A percentile compares a stretch with the other conserved stretches of the same genome.
Conservation (phyloP, 306 rosid species). For the Lotus japonicus region DNA sequence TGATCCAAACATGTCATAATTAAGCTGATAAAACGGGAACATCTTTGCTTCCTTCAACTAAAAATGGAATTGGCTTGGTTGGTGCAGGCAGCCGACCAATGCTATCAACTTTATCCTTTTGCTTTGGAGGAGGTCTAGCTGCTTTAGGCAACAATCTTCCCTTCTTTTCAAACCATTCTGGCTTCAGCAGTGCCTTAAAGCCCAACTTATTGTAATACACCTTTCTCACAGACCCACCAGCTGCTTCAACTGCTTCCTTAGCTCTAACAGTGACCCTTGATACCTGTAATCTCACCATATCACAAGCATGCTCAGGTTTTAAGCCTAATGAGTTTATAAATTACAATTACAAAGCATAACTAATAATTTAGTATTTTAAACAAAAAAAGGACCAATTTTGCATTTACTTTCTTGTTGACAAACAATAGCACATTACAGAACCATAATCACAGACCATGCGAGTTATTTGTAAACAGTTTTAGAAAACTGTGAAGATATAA, state of each 20-base stretch:
- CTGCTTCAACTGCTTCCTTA: constrained; percentile 84
- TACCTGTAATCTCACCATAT: constrained; percentile 43
- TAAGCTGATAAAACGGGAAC: constrained; percentile 25
- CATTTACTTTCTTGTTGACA: neutral
- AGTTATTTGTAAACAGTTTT: neutral
- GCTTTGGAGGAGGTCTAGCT: constrained; percentile 96
- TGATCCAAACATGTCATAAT: neutral
- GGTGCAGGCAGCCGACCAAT: constrained; percentile 94
- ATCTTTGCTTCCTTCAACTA: constrained; percentile 34
- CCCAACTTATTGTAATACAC: constrained; percentile 88
- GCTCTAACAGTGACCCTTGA: constrained; percentile 91
- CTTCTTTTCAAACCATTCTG: constrained; percentile 96
- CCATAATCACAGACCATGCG: neutral
- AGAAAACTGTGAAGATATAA: neutral
- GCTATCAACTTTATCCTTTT: constrained; percentile 74
- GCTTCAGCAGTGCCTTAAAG: constrained; percentile 67
- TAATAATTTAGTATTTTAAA: neutral
- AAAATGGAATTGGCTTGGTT: constrained; percentile 75
- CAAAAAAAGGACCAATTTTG: neutral
- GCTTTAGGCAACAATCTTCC: constrained; percentile 91
- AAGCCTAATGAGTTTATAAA: too few relatives aligned
- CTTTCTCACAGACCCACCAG: constrained; percentile 86
- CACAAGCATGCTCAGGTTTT: neutral
- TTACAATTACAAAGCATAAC: neutral
- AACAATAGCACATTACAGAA: neutral